Evolutionary conservation across 2,329 filamentous ascomycete species (phyloP), one percentile per base, ranked within the genome.

Genomic region (Colletotrichum sp.): DNA sequence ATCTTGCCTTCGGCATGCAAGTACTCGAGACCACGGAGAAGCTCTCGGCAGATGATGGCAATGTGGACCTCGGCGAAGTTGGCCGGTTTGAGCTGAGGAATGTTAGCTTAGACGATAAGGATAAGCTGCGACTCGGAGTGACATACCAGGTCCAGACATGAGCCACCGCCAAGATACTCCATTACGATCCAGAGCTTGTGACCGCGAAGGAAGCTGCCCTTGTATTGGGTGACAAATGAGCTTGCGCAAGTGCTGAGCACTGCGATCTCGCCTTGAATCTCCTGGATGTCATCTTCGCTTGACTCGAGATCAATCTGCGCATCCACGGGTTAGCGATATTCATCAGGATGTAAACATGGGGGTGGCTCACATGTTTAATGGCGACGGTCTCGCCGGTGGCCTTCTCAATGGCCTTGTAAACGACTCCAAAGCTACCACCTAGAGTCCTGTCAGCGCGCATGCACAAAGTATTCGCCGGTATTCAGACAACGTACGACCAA

Each of bases 131-230:
- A 77, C 83, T 72, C 39, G n/a, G 39, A n/a, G 39, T 19, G 32
- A 77, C 89, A 81, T 91, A 98, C 95, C 88, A 99, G 85, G 84
- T 99, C 97, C 78, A 98, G 90, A 83, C 97, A 98, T 22, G 97
- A 98, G 55, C 97, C 97, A 78, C 97, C 97, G 8, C 97, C 97
- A 13, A 99, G 88, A 82, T 94, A 99, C 85, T 99, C 97, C 97
- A 99, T 99, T 74, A 98, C 95, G 82, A 99, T 99, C 97, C 97
- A 99, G 88, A 99, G 88, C 86, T 98, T 99, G 83, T 96, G 94
- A 30, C 97, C 97, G 80, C 95, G 93, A n/a, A 98, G 91, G 84
- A 98, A 99, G 82, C 96, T 98, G 27, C 95, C 94, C 84, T 96
- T 98, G 89, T 99, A 99, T 83, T 98, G 95, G 19, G 97, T 98